Conservation (phyloP, 1,139 yeast species). For the Magnusiomyces ingens region DNA sequence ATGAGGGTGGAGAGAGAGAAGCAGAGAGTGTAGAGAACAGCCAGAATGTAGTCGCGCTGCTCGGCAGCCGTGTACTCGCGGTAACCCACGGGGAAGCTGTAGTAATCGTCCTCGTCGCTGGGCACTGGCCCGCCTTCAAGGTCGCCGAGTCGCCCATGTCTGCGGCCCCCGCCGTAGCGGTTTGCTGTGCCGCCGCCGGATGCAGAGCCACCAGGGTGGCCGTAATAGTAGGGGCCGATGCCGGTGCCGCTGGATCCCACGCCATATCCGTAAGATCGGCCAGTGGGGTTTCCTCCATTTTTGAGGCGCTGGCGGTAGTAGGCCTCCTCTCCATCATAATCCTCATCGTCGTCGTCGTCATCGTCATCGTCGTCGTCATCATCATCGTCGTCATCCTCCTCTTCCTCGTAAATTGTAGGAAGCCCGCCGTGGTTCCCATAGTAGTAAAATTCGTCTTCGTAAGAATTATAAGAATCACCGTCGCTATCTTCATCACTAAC, state of each 20-base stretch:
- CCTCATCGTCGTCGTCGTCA: conserved; percentile 14
- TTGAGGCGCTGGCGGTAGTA: not conserved
- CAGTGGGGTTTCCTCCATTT: not conserved
- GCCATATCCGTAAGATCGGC: conserved; percentile 6
- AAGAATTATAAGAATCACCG: conserved; percentile 7
- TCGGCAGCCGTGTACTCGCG: conserved; percentile 11
- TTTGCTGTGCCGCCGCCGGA: not conserved
- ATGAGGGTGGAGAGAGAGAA: conserved; percentile 40
- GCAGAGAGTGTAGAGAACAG: conserved; percentile 41
- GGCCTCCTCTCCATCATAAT: conserved; percentile 1
- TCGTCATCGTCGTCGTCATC: conserved; percentile 17
- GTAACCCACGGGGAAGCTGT: not conserved
- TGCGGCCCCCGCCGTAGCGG: not conserved
- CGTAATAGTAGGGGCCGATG: conserved; percentile 1
- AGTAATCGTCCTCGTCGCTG: conserved; percentile 7
- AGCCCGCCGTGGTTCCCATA: conserved; percentile 8
- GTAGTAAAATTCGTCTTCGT: conserved; percentile 3
- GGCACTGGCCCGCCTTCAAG: too few species aligned
- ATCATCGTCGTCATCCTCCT: conserved; percentile 17
- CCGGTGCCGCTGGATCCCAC: not conserved
- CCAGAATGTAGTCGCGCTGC: conserved; percentile 42
- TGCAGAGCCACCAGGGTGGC: conserved; percentile 4
- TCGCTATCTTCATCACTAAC: conserved; percentile 18
- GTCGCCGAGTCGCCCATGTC: too few species aligned
- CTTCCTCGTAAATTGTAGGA: conserved; percentile 12